Conservation (phyloP, 345 rosid genomes). For the Eucalyptus curtisii region DNA sequence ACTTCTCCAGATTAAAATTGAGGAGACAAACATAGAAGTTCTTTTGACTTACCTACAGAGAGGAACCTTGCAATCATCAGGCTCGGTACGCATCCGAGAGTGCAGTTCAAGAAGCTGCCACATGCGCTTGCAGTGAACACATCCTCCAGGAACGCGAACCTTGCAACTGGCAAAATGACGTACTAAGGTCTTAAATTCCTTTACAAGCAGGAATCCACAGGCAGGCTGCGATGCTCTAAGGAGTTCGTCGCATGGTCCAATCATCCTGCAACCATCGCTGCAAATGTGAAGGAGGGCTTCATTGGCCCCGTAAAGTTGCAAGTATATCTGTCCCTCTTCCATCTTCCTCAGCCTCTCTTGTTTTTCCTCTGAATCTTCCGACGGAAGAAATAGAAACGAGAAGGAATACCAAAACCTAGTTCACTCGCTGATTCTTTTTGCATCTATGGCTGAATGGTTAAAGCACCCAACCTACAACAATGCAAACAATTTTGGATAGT, state of each 20-base stretch:
- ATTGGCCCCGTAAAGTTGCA: constrained; percentile 35
- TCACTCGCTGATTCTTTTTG: too few relatives aligned
- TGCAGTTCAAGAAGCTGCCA: constrained; percentile 90
- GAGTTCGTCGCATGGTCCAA: constrained; percentile 63
- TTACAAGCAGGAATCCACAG: constrained; percentile 75
- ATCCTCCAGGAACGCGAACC: too few relatives aligned
- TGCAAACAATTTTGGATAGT: neutral
- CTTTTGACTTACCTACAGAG: constrained; percentile 55
- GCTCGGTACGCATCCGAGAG: constrained; percentile 61
- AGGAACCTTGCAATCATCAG: constrained; percentile 73
- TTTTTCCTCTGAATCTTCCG: constrained; percentile 44
- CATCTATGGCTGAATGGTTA: too few relatives aligned
- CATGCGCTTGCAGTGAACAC: constrained; percentile 66
- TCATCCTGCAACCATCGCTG: constrained; percentile 72
- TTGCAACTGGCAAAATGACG: too few relatives aligned
- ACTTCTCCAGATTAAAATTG: neutral
- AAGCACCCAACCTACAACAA: too few relatives aligned
- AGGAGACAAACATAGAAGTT: neutral
- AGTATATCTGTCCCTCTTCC: too few relatives aligned
- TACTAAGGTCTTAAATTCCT: too few relatives aligned
- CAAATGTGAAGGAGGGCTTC: constrained; percentile 84
- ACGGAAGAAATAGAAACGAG: too few relatives aligned
- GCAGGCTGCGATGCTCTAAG: constrained; percentile 34
- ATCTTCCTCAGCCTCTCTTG: constrained; percentile 15
- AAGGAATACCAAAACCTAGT: too few relatives aligned